A percentile compares a stretch with the other conserved stretches of the same genome.
phyloP scores from a whole-genome alignment of 2,329 filamentous ascomycete species.

The Arthroderma uncinatum region DNA sequence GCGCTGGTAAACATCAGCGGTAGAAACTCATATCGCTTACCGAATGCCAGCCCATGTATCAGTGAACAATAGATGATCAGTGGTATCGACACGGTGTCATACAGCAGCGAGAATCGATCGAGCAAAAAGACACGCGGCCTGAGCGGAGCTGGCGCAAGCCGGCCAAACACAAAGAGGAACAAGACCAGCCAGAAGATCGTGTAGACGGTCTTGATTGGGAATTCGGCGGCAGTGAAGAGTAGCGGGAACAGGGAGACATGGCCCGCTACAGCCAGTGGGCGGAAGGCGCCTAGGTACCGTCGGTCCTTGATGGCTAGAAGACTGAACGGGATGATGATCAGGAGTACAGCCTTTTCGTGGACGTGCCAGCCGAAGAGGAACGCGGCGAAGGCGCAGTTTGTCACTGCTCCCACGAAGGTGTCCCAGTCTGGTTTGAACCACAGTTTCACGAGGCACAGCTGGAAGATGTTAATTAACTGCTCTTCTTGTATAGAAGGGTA shows the following conservation, averaged over 20 bases:
- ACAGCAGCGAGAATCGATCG: conserved; percentile 80
- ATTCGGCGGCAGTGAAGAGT: conserved; percentile 83
- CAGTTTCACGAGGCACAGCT: conserved; percentile 67
- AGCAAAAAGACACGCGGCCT: conserved; percentile 76
- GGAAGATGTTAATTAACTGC: conserved; percentile 16
- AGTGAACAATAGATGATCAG: conserved; percentile 81
- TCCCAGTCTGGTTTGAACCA: conserved; percentile 76
- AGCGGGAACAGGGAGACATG: conserved; percentile 93
- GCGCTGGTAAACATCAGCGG: conserved; percentile 95
- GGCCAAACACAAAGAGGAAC: conserved; percentile 78
- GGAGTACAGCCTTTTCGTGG: conserved; percentile 89
- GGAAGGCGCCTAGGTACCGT: conserved; percentile 81
- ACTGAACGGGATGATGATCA: conserved; percentile 91
- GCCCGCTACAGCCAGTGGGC: conserved; percentile 80
- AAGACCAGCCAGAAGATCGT: conserved; percentile 83
- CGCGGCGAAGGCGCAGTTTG: conserved; percentile 87
- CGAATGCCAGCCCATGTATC: conserved; percentile 72
- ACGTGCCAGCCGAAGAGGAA: conserved; percentile 99
- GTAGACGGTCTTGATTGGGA: conserved; percentile 86
- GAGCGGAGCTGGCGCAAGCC: conserved; percentile 70
- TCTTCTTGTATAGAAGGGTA: background rate
- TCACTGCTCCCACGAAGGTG: conserved; percentile 77
- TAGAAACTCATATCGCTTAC: conserved; percentile 68
- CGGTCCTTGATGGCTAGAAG: conserved; percentile 82
- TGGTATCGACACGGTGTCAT: conserved; percentile 81